Conservation (phyloP, 2,329 filamentous ascomycete genomes). For the Trichoderma brevicompactum region DNA sequence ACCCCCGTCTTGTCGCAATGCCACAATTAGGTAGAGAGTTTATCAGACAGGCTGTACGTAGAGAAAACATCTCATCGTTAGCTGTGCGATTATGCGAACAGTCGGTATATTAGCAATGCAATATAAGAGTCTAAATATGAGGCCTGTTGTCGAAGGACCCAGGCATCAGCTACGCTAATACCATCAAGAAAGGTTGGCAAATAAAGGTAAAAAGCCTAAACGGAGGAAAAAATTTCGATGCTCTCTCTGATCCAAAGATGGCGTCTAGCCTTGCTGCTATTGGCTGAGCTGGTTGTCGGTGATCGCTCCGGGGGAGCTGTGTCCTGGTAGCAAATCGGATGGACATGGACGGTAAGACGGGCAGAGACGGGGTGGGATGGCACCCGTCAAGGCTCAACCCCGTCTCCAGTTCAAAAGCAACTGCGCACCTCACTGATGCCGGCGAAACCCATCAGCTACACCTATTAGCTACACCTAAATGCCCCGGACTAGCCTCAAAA, state of each 20-base stretch:
- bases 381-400: neutral
- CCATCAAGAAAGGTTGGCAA: neutral
- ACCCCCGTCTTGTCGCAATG: neutral
- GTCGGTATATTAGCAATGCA: neutral
- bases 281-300: neutral
- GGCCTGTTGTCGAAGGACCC: too few relatives aligned
- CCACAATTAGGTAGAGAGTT: neutral
- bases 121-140: neutral
- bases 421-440: neutral
- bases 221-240: neutral
- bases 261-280: neutral
- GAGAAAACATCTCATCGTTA: neutral
- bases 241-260: neutral
- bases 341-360: constrained; percentile 7
- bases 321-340: neutral
- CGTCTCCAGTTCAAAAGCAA: neutral
- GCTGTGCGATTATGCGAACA: neutral
- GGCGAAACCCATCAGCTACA: neutral
- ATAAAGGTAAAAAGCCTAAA: neutral
- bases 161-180: neutral
- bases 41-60: neutral
- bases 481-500: neutral
- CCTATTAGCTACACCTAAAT: neutral
- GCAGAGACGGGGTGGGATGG: constrained; percentile 1
- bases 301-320: neutral